Conservation (phyloP, 331 rosid genomes). For the Acacia concinna region DNA sequence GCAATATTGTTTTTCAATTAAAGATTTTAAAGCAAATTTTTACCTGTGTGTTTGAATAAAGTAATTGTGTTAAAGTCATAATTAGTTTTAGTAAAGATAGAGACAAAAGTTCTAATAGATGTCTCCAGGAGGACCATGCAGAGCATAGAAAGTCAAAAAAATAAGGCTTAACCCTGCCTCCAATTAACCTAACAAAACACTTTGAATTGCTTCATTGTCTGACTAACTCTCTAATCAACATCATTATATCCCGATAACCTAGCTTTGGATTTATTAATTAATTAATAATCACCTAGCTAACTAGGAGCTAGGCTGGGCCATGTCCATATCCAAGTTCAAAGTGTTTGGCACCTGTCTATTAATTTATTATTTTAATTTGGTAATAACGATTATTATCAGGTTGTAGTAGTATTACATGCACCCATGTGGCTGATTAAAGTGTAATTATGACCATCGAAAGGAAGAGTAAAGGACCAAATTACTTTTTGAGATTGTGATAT, state of each 20-base stretch:
- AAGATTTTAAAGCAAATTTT: no score
- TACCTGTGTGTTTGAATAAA: no score
- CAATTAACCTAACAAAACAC: constrained; percentile 54
- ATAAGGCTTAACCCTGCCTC: constrained; percentile 50
- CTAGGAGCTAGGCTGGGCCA: neutral
- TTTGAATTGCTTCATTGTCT: constrained; percentile 29
- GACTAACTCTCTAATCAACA: constrained; percentile 20
- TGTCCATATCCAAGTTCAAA: constrained; percentile 19
- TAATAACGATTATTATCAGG: neutral
- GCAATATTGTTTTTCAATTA: no score
- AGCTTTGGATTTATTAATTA: constrained; percentile 1
- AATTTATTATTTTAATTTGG: neutral
- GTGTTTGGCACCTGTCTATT: constrained; percentile 45
- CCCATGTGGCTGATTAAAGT: constrained; percentile 32
- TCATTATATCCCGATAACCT: constrained; percentile 2
- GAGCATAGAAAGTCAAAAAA: constrained; percentile 56
- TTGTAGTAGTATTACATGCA: neutral
- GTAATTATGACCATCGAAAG: constrained; percentile 17
- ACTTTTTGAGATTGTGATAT: neutral
- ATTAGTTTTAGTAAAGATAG: neutral
- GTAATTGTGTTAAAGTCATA: neutral
- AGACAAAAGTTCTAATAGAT: constrained; percentile 29
- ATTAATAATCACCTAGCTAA: neutral
- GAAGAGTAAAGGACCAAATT: neutral
- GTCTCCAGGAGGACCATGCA: constrained; percentile 54